phyloP scores from a whole-genome alignment of 139 green algal species.

The Pycnococcus provasolii region DNA sequence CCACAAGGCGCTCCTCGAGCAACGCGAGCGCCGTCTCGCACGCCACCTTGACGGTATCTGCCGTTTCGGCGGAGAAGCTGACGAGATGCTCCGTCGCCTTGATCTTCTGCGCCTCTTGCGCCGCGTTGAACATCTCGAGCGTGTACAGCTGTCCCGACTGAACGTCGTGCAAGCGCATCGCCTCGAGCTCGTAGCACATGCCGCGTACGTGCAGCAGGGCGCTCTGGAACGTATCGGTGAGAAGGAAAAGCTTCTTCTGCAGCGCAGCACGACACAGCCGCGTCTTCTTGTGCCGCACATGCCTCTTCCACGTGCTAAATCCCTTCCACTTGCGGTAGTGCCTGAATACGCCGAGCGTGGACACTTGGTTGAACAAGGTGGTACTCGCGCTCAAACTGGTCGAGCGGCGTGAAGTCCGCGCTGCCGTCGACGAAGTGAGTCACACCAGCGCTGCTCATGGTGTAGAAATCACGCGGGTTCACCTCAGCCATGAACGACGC shows the following conservation, averaged over 20 bases:
- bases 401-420: slow-evolving; percentile 58
- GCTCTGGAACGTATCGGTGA: slow-evolving; percentile 53
- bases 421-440: slow-evolving; percentile 51
- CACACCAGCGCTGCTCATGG: slow-evolving; percentile 55
- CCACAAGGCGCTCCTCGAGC: slow-evolving; percentile 13
- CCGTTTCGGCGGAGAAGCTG: neutral
- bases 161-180: slow-evolving; percentile 46
- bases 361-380: slow-evolving; percentile 47
- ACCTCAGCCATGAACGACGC: slow-evolving; percentile 13
- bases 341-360: slow-evolving; percentile 44
- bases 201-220: slow-evolving; percentile 33
- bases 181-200: slow-evolving; percentile 48
- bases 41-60: slow-evolving; percentile 5
- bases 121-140: slow-evolving; percentile 11
- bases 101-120: neutral
- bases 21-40: slow-evolving; percentile 10
- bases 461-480: slow-evolving; percentile 59
- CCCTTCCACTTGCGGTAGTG: slow-evolving; percentile 14
- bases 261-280: slow-evolving; percentile 35
- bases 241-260: slow-evolving; percentile 55
- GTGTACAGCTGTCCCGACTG: neutral
- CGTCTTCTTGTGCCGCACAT: slow-evolving; percentile 52
- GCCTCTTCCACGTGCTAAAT: slow-evolving; percentile 40
- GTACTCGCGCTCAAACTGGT: slow-evolving; percentile 64
- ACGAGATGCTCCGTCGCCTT: neutral